Evolutionary conservation across 148 eudicot genomes (phyloP).

Genomic region (Persicaria maculosa): DNA sequence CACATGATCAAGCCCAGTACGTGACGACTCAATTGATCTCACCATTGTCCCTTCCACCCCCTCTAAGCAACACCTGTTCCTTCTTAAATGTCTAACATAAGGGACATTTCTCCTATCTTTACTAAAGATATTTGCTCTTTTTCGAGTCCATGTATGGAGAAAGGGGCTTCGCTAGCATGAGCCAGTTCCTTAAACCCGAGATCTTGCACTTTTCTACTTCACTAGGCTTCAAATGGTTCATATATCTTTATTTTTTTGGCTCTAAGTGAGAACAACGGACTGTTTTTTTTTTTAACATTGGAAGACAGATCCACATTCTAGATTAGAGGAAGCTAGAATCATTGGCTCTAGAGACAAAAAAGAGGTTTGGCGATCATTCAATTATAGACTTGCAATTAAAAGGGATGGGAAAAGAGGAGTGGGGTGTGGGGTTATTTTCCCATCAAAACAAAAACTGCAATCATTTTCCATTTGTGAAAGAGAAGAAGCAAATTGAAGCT

Average conservation of each 20-base stretch:
- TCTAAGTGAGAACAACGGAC: too few relatives aligned
- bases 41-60: not conserved
- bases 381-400: too few relatives aligned
- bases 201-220: too few relatives aligned
- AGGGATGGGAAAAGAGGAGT: not conserved
- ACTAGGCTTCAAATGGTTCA: too few relatives aligned
- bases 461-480: constrained; percentile 2
- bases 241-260: too few relatives aligned
- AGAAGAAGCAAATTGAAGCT: not conserved
- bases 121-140: too few relatives aligned
- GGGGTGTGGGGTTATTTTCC: not conserved
- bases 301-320: not conserved
- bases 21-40: not conserved
- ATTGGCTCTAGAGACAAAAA: not conserved
- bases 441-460: not conserved
- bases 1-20: not conserved
- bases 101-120: not conserved
- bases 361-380: not conserved
- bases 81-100: not conserved
- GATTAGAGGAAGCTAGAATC: not conserved
- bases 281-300: too few relatives aligned
- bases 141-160: too few relatives aligned
- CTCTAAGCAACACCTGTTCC: not conserved
- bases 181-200: too few relatives aligned
- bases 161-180: too few relatives aligned